Evolutionary conservation across 2,329 filamentous ascomycete genomes (phyloP).

Genomic region (Didymella lethalis): DNA sequence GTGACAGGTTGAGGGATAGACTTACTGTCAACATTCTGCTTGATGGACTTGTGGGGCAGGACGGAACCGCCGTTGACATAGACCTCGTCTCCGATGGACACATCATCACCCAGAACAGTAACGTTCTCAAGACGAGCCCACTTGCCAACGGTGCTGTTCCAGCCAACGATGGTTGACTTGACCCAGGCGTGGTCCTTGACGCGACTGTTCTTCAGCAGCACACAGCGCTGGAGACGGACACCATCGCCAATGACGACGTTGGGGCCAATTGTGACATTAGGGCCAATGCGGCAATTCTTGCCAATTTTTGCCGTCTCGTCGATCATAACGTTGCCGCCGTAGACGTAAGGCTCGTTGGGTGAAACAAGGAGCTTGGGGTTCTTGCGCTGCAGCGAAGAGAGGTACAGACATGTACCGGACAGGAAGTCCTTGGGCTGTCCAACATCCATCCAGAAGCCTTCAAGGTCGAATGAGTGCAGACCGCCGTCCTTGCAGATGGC

Average conservation of each 20-base stretch:
- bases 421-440: conserved; percentile 99
- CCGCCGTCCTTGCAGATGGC: conserved; percentile 88
- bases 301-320: conserved; percentile 95
- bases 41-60: conserved; percentile 98
- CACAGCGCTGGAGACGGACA: conserved; percentile 91
- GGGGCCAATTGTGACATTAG: conserved; percentile 95
- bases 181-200: conserved; percentile 99
- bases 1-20: neutral
- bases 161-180: conserved; percentile 97
- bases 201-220: conserved; percentile 86
- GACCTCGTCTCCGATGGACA: conserved; percentile 96
- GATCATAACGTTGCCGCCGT: conserved; percentile 95
- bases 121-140: conserved; percentile 98
- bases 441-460: conserved; percentile 99
- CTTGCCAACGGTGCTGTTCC: conserved; percentile 94
- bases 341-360: conserved; percentile 77
- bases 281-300: conserved; percentile 97
- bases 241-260: conserved; percentile 92
- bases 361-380: conserved; percentile 83
- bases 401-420: conserved; percentile 93
- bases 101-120: conserved; percentile 95
- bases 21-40: conserved; percentile 84
- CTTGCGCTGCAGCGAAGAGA: conserved; percentile 90
- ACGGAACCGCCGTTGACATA: conserved; percentile 98
- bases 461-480: conserved; percentile 94